Base-by-base conservation (phyloP, 768 basidiomycete species). In the Suillus spraguei region DNA sequence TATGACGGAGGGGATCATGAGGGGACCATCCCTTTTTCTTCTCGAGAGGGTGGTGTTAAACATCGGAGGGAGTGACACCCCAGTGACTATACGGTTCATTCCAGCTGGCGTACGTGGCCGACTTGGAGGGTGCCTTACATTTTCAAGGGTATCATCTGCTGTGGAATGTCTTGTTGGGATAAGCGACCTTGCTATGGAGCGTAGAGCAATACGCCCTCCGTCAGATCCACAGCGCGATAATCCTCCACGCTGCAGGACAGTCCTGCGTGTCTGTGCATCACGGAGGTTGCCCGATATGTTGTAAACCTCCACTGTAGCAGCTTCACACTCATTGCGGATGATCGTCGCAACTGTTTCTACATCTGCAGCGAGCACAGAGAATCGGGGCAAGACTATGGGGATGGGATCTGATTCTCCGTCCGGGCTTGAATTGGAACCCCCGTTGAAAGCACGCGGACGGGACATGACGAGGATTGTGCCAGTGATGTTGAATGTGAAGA, bases 301-400 rank as follows among this genome's bases (percentile, higher is more conserved):
- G 67, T 84, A 88, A 5, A 92, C 84, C 66, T 91, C 89, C 8
- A 93, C 77, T 22, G 76, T 81, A 24, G 78, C 74, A 24, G 74
- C 76, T 33, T 85, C 81, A 3, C 82, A 75, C 63, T 87, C 87
- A 69, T 90, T 90, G 47, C 83, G 82, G 63, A 91, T 78, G n/a
- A 82, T 75, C 41, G 82, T 85, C 2, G 84, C 78, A 13, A 83
- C 82, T 14, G 80, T 78, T 72, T 93, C 89, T 9, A 78, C 76
- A 68, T 93, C 87, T 3, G 88, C 84, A 11, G 87, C 84, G 17
- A 91, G 81, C 17, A 92, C 83, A 20, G 83, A 86, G 68, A 94
- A 91, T 16, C 83, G 81, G 4, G 92, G 92, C 32, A 93, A 71
- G 46, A 83, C 76, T 49, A 92, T 74, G n/a, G 85, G 82, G 46